phyloP scores from a whole-genome alignment of 1,139 yeast genomes.

The Yamadazyma sp. region DNA sequence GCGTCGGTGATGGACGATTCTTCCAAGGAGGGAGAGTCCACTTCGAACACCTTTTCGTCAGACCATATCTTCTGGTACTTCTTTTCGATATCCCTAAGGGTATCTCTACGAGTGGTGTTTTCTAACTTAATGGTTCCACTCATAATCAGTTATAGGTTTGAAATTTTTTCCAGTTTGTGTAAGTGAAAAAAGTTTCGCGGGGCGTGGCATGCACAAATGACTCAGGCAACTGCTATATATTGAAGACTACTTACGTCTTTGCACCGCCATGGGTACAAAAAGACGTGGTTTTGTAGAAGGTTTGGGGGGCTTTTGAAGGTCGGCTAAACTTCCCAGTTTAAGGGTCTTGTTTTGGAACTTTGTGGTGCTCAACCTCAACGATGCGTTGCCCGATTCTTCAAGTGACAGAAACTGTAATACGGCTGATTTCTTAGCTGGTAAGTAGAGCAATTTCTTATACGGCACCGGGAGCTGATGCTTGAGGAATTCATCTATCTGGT shows the following conservation, averaged over 20 bases:
- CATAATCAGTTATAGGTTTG: constrained; percentile 22
- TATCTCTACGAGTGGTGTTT: constrained; percentile 88
- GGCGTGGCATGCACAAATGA: constrained; percentile 7
- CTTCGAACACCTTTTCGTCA: constrained; percentile 79
- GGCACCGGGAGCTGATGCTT: constrained; percentile 36
- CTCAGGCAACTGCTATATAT: constrained; percentile 4
- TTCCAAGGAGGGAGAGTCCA: constrained; percentile 78
- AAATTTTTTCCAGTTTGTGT: constrained; percentile 9
- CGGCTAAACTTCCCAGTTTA: neutral
- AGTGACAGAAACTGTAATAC: constrained; percentile 50
- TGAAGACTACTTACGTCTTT: constrained; percentile 4
- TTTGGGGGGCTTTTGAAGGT: neutral
- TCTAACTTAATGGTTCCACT: constrained; percentile 46
- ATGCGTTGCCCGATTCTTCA: constrained; percentile 57
- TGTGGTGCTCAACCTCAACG: neutral
- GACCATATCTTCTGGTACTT: constrained; percentile 87
- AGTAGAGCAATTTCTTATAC: constrained; percentile 34
- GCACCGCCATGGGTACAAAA: constrained; percentile 8
- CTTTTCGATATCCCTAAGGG: constrained; percentile 84
- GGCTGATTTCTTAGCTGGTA: constrained; percentile 29
- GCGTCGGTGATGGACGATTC: constrained; percentile 60
- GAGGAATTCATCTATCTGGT: constrained; percentile 38
- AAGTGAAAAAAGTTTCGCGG: neutral
- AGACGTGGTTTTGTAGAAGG: constrained; percentile 2
- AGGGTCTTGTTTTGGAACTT: neutral